Conservation (phyloP, 2,329 filamentous ascomycete genomes). For the Alternaria solani region DNA sequence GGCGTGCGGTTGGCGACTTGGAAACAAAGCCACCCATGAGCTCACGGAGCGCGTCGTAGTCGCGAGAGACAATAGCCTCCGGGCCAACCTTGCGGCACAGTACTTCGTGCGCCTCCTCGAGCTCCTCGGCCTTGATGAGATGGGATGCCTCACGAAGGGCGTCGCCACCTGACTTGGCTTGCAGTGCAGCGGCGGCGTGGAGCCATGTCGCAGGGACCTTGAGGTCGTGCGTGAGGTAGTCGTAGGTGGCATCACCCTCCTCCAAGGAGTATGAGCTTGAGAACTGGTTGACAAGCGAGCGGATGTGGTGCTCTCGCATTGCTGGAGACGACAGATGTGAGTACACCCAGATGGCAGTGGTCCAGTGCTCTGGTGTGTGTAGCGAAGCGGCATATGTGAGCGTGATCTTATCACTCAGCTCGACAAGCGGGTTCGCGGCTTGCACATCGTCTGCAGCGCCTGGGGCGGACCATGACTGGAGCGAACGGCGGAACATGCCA, state of each 20-base stretch:
- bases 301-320: conserved; percentile 74
- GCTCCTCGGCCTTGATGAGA: conserved; percentile 78
- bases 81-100: conserved; percentile 84
- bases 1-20: conserved; percentile 40
- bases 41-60: conserved; percentile 73
- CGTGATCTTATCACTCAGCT: conserved; percentile 64
- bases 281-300: conserved; percentile 67
- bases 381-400: conserved; percentile 49
- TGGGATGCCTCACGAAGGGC: conserved; percentile 68
- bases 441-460: conserved; percentile 57
- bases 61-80: conserved; percentile 78
- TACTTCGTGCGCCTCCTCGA: conserved; percentile 82
- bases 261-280: conserved; percentile 69
- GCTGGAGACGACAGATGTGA: conserved; percentile 73
- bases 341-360: conserved; percentile 74
- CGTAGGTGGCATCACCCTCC: conserved; percentile 65
- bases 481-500: conserved; percentile 28
- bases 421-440: conserved; percentile 67
- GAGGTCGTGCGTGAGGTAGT: conserved; percentile 68
- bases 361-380: conserved; percentile 48
- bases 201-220: conserved; percentile 80
- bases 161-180: conserved; percentile 76
- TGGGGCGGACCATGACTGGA: conserved; percentile 43
- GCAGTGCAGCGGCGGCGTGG: conserved; percentile 85
- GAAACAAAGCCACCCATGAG: conserved; percentile 74